Percentiles rank a stretch among this genome's conserved stretches.
Evolutionary conservation across 2,329 filamentous ascomycete species (phyloP).

Genomic region (Alternaria conjuncta): DNA sequence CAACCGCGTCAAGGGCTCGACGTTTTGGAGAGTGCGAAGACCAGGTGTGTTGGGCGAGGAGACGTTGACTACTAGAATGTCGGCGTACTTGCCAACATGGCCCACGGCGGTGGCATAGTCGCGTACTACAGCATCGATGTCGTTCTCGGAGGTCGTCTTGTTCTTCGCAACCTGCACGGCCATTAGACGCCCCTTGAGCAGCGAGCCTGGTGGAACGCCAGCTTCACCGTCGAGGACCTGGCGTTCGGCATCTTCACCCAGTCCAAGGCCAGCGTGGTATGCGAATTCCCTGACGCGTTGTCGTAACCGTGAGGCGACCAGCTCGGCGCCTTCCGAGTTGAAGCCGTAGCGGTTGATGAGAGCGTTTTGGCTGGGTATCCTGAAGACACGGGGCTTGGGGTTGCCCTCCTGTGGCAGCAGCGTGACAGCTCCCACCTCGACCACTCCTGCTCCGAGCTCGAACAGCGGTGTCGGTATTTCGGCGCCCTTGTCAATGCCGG

Average conservation of each 20-base stretch:
- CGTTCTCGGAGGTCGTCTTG: slow-evolving; percentile 84
- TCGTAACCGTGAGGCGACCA: slow-evolving; percentile 78
- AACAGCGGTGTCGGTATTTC: slow-evolving; percentile 87
- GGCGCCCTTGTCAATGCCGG: slow-evolving; percentile 92
- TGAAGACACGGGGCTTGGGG: slow-evolving; percentile 84
- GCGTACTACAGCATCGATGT: slow-evolving; percentile 79
- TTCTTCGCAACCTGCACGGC: slow-evolving; percentile 97
- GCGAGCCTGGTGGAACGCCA: slow-evolving; percentile 79
- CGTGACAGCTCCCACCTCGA: slow-evolving; percentile 92
- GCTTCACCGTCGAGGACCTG: slow-evolving; percentile 79
- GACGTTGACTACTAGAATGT: slow-evolving; percentile 97
- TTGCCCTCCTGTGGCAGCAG: slow-evolving; percentile 89
- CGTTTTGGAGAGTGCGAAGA: slow-evolving; percentile 82
- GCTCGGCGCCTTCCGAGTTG: slow-evolving; percentile 88
- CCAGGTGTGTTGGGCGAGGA: slow-evolving; percentile 96
- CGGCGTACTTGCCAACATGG: slow-evolving; percentile 83
- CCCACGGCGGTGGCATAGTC: slow-evolving; percentile 91
- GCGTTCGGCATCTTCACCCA: slow-evolving; percentile 68
- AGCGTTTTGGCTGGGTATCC: slow-evolving; percentile 80
- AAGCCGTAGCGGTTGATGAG: slow-evolving; percentile 96
- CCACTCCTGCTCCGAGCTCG: slow-evolving; percentile 81
- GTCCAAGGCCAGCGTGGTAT: slow-evolving; percentile 69
- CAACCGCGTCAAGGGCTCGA: slow-evolving; percentile 80
- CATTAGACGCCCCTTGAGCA: slow-evolving; percentile 76
- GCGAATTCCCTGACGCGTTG: slow-evolving; percentile 81